Percentiles rank a stretch among this genome's conserved stretches.
These are phyloP conservation scores for Torulaspora gathmanii DNA, from an alignment of 805 yeast species.

Conservation along the genomic window DNA sequence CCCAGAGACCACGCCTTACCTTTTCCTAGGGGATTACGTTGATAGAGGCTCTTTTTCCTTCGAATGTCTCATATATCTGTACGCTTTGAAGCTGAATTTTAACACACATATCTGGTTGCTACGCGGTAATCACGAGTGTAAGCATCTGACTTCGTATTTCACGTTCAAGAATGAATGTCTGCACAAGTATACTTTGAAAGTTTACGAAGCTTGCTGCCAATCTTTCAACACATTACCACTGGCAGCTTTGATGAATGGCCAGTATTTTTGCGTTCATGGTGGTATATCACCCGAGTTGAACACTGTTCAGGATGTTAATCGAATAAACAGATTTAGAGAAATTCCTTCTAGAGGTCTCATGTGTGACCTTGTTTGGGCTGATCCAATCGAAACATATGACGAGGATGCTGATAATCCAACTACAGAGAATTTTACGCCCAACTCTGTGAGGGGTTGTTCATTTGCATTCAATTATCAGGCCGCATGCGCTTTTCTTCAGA, in stretches of 20 bases:
- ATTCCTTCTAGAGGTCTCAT: slow-evolving; percentile 91
- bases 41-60: slow-evolving; percentile 90
- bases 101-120: slow-evolving; percentile 73
- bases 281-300: slow-evolving; percentile 85
- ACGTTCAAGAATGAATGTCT: slow-evolving; percentile 88
- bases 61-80: slow-evolving; percentile 72
- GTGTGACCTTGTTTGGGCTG: slow-evolving; percentile 96
- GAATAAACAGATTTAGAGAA: slow-evolving; percentile 75
- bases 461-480: slow-evolving; percentile 84
- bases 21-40: slow-evolving; percentile 90
- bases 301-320: slow-evolving; percentile 61
- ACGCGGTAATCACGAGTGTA: slow-evolving; percentile 93
- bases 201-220: slow-evolving; percentile 68
- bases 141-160: slow-evolving; percentile 88
- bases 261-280: slow-evolving; percentile 94
- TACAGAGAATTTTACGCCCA: slow-evolving; percentile 48
- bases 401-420: slow-evolving; percentile 44
- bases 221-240: slow-evolving; percentile 86
- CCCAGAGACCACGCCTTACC: slow-evolving; percentile 68
- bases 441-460: slow-evolving; percentile 85
- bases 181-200: slow-evolving; percentile 62
- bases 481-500: slow-evolving; percentile 68
- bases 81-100: slow-evolving; percentile 71
- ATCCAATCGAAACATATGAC: slow-evolving; percentile 88
- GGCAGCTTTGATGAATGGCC: slow-evolving; percentile 90